Evolutionary conservation across 768 basidiomycete species (phyloP).

Genomic region (Tubosaeta sp.): DNA sequence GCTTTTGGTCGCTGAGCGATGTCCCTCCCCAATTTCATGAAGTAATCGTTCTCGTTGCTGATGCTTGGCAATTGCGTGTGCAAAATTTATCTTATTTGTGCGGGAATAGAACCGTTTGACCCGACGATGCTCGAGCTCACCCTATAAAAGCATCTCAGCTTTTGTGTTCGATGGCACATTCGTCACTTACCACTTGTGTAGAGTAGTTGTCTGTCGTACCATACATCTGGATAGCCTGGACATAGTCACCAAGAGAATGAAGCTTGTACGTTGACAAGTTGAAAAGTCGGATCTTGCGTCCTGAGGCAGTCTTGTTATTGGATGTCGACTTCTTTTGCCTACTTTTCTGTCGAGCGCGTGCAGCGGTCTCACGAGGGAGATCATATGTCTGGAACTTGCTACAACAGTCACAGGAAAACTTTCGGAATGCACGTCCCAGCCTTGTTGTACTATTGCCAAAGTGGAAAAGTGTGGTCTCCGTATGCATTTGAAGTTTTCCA

Average conservation of each 20-base stretch:
- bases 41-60: slow-evolving; percentile 13
- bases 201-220: slow-evolving; percentile 30
- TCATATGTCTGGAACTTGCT: slow-evolving; percentile 25
- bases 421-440: slow-evolving; percentile 19
- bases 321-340: not conserved
- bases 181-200: slow-evolving; percentile 30
- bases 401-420: slow-evolving; percentile 24
- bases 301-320: not conserved
- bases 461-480: slow-evolving; percentile 8
- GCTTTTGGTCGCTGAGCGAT: not conserved
- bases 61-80: slow-evolving; percentile 28
- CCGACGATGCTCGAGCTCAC: slow-evolving; percentile 33
- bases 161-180: not conserved
- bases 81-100: slow-evolving; percentile 33
- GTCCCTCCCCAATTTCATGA: not conserved
- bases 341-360: slow-evolving; percentile 4
- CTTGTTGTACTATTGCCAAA: slow-evolving; percentile 22
- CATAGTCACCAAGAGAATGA: slow-evolving; percentile 17
- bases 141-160: not conserved
- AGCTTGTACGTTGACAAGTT: slow-evolving; percentile 18
- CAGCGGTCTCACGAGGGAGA: slow-evolving; percentile 29
- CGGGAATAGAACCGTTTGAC: slow-evolving; percentile 35
- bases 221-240: slow-evolving; percentile 7
- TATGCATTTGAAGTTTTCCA: slow-evolving; percentile 27
- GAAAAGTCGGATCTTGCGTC: not conserved